Evolutionary conservation across 2,329 filamentous ascomycete species (phyloP), one percentile per base, ranked within the genome.

Genomic region (Monilinia fructicola): DNA sequence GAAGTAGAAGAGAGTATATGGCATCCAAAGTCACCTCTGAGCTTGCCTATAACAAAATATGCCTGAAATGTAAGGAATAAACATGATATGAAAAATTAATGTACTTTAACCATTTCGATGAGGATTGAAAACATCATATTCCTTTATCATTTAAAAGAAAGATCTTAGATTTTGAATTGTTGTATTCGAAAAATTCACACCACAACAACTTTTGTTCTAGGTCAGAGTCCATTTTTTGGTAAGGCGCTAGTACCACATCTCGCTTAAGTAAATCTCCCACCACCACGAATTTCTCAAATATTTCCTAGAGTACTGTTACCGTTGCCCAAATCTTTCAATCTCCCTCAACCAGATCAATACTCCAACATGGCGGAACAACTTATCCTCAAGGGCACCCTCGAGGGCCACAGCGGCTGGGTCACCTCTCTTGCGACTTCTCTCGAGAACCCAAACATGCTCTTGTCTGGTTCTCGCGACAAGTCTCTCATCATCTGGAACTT

Each of bases 371-470:
- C 75, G 61, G 76, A 77, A 71, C 74, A 76, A 75, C 72, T 77
- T 63, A 92, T 96, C 85, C 90, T 95, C 84, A 93, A 94, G 87
- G 92, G 92, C 82, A 95, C 91, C 87, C 91, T 96, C 82, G 92
- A 95, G 90, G 94, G 94, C 89, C 94, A 98, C 90, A 95, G 91
- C 87, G 94, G 94, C 88, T 98, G 94, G 94, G 94, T 98, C 85
- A 98, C 94, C 84, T 93, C 88, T 85, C 87, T 98, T 84, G 94
- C 94, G 78, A 98, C 94, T 82, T 97, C 94, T 78, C 90, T 97
- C 85, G 94, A 98, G 90, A 97, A 97, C 91, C 95, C 95, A 80
- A 98, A 99, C 88, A 98, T 99, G 94, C 93, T 99, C 81, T 89
- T 99, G 78, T 99, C 95, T 76, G 94, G 87, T 79, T 92, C 88